These are phyloP conservation scores for Sphagnum contortum DNA, from an alignment of 225 moss, liverwort and hornwort species.

Conservation along the genomic window DNA sequence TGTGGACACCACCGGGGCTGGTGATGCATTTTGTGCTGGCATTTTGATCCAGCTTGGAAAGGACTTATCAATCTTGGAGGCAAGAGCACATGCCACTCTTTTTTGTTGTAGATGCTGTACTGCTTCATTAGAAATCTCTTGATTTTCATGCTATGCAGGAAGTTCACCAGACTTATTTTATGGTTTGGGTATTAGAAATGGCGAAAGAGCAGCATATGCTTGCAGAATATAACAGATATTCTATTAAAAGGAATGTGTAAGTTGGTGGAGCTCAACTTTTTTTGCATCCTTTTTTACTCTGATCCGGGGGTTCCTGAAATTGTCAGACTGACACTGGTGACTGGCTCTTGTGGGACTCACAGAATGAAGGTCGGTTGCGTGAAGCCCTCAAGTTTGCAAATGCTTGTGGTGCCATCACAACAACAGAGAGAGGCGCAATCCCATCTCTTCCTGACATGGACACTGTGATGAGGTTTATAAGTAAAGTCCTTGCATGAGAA, in stretches of 20 bases:
- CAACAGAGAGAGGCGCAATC: slow-evolving; percentile 57
- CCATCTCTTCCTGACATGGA: slow-evolving; percentile 53
- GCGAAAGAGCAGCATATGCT: background rate
- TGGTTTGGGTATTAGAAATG: background rate
- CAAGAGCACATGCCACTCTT: slow-evolving; percentile 4
- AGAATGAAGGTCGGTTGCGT: slow-evolving; percentile 40
- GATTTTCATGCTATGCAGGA: background rate
- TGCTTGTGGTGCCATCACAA: slow-evolving; percentile 55
- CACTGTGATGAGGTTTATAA: slow-evolving; percentile 36
- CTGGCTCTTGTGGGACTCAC: slow-evolving; percentile 1
- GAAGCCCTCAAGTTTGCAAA: slow-evolving; percentile 44
- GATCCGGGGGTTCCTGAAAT: too few species aligned
- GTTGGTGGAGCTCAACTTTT: background rate
- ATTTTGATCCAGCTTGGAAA: slow-evolving; percentile 30
- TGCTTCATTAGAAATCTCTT: background rate
- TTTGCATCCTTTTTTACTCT: background rate
- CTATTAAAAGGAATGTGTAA: background rate
- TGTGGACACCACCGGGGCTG: slow-evolving; percentile 48
- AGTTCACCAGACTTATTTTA: background rate
- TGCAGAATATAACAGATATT: background rate
- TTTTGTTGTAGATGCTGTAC: background rate
- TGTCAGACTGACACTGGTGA: background rate
- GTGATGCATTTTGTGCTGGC: slow-evolving; percentile 55
- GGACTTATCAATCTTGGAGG: slow-evolving; percentile 17
- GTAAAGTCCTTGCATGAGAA: slow-evolving; percentile 34